Evolutionary conservation across 116 monocot species (phyloP), one percentile per base, ranked within the genome.

Genomic region (Trichopus zeylanicus): DNA sequence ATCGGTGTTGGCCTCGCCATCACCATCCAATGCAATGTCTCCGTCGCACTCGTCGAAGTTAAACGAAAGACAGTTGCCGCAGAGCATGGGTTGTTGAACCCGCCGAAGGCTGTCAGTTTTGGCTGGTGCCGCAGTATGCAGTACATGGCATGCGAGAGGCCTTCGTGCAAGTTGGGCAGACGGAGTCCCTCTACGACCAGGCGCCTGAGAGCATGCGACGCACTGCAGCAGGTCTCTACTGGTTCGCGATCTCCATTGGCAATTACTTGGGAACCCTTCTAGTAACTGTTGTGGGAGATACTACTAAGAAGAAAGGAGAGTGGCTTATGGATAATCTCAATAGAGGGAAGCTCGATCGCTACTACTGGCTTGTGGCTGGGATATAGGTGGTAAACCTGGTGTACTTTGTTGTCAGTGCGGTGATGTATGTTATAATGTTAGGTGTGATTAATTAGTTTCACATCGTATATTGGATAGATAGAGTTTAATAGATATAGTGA

Each of bases 181-280:
- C 88, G 75, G 85, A 93, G 72, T 93, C 88, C 46, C 57, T 85
- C 25, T 85, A 88, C 65, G 93, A 93, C 60, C 93, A 93, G 63
- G 59, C 85, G 18, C 93, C 93, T 29, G 93, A 93, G 73, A 93
- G 85, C 77, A 88, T 93, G 85, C 52, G 85, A 54, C 88, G 88
- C 70, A 70, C 71, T 11, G 92, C 81, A 0, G 51, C 75, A 1
- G 91, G 80, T 5, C 53, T 91, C 38, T 91, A 79, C 65, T 82
- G 81, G 73, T 60, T 91, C 13, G 53, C 90, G 0, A 48, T 26
- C 28, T 73, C 85, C 3, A 31, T 74, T 7, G 90, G 90, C 22
- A 79, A 67, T 56, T 91, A 85, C 60, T 4, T 60, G 59, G 82
- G 86, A 4, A 85, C 86, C 0, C 13, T 77, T 31, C 3, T 91